Evolutionary conservation across 345 rosid genomes (phyloP).

Genomic region (Gossypium bickii): DNA sequence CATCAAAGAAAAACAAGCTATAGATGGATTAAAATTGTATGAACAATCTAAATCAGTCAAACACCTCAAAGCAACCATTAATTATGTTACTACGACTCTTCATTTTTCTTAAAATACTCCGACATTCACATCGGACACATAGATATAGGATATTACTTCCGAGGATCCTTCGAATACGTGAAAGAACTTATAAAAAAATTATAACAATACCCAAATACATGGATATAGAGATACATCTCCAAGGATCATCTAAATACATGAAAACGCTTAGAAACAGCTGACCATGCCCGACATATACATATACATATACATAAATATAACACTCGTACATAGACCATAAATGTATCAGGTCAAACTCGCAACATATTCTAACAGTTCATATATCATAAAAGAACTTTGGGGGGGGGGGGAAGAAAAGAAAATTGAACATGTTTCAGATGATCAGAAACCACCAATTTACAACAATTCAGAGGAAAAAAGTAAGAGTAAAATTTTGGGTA

Average conservation of each 20-base stretch:
- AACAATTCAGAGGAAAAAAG: neutral
- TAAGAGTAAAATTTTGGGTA: neutral
- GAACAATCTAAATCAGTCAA: constrained; percentile 3
- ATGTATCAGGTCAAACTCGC: constrained; percentile 41
- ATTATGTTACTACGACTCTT: neutral
- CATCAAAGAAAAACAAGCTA: constrained; percentile 15
- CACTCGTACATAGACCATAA: neutral
- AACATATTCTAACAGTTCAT: constrained; percentile 14
- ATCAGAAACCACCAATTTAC: constrained; percentile 16
- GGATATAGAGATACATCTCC: neutral
- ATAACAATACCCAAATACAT: no score
- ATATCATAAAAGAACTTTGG: constrained; percentile 20
- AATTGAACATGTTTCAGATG: constrained; percentile 33
- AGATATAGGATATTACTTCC: neutral
- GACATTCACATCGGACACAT: neutral
- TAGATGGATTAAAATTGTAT: neutral
- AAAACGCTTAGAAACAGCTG: neutral
- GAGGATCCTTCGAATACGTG: neutral
- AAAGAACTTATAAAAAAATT: neutral
- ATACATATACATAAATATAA: no score
- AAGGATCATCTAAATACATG: neutral
- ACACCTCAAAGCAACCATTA: constrained; percentile 7
- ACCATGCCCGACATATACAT: neutral
- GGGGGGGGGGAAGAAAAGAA: constrained; percentile 19
- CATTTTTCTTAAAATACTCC: neutral